These are phyloP conservation scores for Pythium dissimile DNA, from an alignment of 352 stramenopile genomes.

Conservation along the genomic window DNA sequence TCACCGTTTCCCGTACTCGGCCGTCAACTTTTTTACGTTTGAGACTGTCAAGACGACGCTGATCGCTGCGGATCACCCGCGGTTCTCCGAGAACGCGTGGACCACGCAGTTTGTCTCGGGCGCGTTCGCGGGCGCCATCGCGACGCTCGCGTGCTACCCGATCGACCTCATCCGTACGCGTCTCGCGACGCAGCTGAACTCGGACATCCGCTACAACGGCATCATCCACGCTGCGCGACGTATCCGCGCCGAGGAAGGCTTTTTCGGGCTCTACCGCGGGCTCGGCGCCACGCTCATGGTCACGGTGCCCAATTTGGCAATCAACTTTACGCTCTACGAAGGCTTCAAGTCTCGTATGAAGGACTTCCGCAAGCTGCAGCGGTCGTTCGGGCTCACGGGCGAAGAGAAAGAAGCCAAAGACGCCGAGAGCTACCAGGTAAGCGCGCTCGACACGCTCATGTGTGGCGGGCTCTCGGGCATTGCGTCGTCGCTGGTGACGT, in stretches of 20 bases:
- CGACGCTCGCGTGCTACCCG: conserved; percentile 93
- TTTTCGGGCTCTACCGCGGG: conserved; percentile 92
- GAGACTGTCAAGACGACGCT: conserved; percentile 88
- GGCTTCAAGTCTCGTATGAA: conserved; percentile 89
- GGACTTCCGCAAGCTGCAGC: conserved; percentile 60
- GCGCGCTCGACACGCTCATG: conserved; percentile 84
- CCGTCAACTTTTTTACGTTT: conserved; percentile 97
- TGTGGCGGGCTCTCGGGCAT: conserved; percentile 90
- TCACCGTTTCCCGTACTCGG: conserved; percentile 96
- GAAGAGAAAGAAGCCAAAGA: conserved; percentile 20
- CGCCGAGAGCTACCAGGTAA: conserved; percentile 27
- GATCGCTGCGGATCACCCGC: conserved; percentile 56
- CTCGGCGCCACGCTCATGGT: conserved; percentile 93
- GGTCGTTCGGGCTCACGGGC: conserved; percentile 25
- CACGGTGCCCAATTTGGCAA: conserved; percentile 94
- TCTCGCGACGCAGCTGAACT: conserved; percentile 91
- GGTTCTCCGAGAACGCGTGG: conserved; percentile 69
- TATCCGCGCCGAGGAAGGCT: conserved; percentile 87
- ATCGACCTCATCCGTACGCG: conserved; percentile 95
- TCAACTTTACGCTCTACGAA: conserved; percentile 96
- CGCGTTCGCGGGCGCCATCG: conserved; percentile 62
- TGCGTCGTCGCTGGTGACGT: conserved; percentile 91
- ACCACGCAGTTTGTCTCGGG: conserved; percentile 76
- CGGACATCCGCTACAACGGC: conserved; percentile 85
- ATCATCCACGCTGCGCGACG: conserved; percentile 93